Conservation (phyloP, 306 rosid species). For the Luffa acutangula region DNA sequence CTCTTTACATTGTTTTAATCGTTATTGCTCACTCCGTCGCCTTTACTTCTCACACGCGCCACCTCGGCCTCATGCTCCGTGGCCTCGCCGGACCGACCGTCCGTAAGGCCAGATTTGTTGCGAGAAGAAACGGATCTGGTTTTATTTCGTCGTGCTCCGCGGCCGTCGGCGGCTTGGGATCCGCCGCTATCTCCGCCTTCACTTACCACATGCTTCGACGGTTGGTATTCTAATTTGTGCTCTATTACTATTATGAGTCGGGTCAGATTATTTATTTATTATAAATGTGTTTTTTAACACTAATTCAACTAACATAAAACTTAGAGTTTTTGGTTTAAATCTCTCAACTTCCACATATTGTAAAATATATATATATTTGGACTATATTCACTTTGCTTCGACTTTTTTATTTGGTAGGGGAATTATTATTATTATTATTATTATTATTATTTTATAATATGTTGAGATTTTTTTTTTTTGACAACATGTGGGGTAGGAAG, state of each 20-base stretch:
- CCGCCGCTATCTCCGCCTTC: conserved; percentile 57
- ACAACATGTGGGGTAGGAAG: too few relatives aligned
- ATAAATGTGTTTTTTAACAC: too few relatives aligned
- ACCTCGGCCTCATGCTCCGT: conserved; percentile 60
- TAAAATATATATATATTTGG: too few relatives aligned
- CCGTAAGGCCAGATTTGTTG: conserved; percentile 21
- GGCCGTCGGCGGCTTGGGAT: conserved; percentile 36
- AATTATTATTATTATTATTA: too few relatives aligned
- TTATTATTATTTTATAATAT: too few relatives aligned
- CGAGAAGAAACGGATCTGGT: conserved; percentile 33
- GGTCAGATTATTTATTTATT: neutral
- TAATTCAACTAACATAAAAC: too few relatives aligned
- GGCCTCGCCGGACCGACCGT: conserved; percentile 33
- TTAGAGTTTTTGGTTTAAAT: too few relatives aligned
- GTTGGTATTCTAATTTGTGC: neutral
- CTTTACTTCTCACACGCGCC: conserved; percentile 67
- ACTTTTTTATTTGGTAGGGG: too few relatives aligned
- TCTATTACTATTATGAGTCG: neutral
- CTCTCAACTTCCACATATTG: too few relatives aligned
- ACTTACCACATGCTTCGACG: conserved; percentile 57
- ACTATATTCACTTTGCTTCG: too few relatives aligned
- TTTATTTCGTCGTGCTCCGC: conserved; percentile 50
- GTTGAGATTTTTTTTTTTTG: too few relatives aligned
- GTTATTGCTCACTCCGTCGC: conserved; percentile 48
- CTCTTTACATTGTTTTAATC: conserved; percentile 51